Evolutionary conservation across 257 asterid genomes (phyloP).

Genomic region (Plectranthus barbatus): DNA sequence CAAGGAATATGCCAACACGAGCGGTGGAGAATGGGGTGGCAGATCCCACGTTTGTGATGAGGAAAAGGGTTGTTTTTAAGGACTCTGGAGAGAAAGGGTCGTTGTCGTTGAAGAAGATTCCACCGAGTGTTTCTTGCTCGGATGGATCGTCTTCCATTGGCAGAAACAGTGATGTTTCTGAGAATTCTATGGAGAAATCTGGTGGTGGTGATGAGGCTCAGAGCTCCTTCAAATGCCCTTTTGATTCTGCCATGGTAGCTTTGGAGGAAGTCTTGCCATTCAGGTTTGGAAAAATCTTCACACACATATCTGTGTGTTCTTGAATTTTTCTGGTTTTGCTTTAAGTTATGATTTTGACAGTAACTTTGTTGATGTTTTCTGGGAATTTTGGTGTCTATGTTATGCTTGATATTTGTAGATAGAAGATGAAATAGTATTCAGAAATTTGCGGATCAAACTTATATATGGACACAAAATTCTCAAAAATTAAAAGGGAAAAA

Average conservation of each 20-base stretch:
- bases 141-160: slow-evolving; percentile 52
- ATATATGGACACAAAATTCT: too few relatives aligned
- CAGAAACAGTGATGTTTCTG: slow-evolving; percentile 50
- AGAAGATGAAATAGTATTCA: not conserved
- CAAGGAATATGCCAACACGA: slow-evolving; percentile 23
- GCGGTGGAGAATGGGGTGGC: slow-evolving; percentile 26
- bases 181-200: slow-evolving; percentile 30
- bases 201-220: slow-evolving; percentile 50
- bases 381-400: not conserved
- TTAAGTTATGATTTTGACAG: not conserved
- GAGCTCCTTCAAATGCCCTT: slow-evolving; percentile 41
- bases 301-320: not conserved
- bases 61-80: slow-evolving; percentile 9
- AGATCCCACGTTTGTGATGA: not conserved
- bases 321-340: not conserved
- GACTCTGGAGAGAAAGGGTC: not conserved
- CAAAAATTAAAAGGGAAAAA: too few relatives aligned
- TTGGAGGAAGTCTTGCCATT: slow-evolving; percentile 57
- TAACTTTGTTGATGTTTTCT: not conserved
- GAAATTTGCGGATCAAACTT: too few relatives aligned
- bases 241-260: slow-evolving; percentile 40
- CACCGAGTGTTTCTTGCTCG: slow-evolving; percentile 22
- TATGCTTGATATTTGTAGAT: too few relatives aligned
- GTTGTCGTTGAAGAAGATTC: not conserved
- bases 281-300: slow-evolving; percentile 24